These are phyloP conservation scores for Xylaria polymorpha DNA, from an alignment of 2,329 filamentous ascomycete species.

Conservation along the genomic window DNA sequence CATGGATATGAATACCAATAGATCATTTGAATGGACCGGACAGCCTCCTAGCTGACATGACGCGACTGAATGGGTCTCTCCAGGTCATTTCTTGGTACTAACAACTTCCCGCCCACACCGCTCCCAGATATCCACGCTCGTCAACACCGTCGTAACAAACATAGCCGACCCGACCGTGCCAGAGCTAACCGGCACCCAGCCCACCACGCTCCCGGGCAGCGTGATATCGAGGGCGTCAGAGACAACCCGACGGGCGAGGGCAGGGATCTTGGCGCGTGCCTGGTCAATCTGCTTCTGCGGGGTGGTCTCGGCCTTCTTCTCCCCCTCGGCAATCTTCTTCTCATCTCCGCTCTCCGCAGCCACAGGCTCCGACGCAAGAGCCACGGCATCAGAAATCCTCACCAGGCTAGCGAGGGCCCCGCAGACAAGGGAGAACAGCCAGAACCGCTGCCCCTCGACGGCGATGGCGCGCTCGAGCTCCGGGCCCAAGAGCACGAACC, in stretches of 20 bases:
- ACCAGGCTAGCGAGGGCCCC: conserved; percentile 59
- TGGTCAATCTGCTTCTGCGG: conserved; percentile 52
- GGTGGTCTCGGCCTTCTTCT: conserved; percentile 17
- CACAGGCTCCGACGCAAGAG: conserved; percentile 52
- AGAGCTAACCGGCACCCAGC: conserved; percentile 66
- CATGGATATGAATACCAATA: conserved; percentile 14
- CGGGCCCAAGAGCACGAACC: conserved; percentile 64
- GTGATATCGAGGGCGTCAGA: conserved; percentile 71
- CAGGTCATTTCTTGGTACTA: conserved; percentile 14
- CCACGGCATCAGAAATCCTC: conserved; percentile 54
- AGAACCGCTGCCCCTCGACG: conserved; percentile 74
- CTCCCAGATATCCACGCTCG: conserved; percentile 71
- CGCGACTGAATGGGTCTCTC: neutral
- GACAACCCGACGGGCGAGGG: conserved; percentile 61
- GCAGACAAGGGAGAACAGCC: conserved; percentile 71
- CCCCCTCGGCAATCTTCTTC: neutral
- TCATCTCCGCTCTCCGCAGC: conserved; percentile 41
- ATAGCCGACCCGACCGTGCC: conserved; percentile 68
- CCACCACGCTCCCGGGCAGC: conserved; percentile 69
- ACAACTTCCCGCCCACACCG: conserved; percentile 53
- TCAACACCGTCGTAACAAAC: conserved; percentile 71
- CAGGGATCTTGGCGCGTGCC: conserved; percentile 47
- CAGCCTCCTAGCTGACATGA: neutral
- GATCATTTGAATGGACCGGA: neutral
- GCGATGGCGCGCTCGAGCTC: conserved; percentile 61